Percentiles rank a stretch among this genome's conserved stretches.
phyloP scores from a whole-genome alignment of 371 early-diverging fungal species.

The Catenaria anguillulae region DNA sequence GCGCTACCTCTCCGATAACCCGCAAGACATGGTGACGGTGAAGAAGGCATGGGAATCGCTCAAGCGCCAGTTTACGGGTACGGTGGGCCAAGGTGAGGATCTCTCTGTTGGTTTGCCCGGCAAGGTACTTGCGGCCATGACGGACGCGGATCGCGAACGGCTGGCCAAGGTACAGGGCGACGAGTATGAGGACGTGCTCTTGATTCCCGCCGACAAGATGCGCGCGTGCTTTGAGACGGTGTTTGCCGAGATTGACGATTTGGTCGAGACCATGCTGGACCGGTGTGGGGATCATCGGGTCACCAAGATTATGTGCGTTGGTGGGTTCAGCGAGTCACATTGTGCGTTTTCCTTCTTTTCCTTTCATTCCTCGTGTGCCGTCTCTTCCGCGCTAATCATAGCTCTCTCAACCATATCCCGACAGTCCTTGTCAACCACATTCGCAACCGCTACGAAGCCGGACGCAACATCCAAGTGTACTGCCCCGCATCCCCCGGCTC shows the following conservation, averaged over 20 bases:
- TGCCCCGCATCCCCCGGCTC: neutral
- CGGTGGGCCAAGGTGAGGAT: neutral
- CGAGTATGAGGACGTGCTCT: slow-evolving; percentile 3
- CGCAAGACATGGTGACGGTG: neutral
- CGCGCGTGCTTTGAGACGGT: slow-evolving; percentile 10
- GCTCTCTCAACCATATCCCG: too few species aligned
- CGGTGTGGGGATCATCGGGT: neutral
- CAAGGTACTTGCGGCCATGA: neutral
- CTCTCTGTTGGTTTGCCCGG: neutral
- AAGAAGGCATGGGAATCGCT: neutral
- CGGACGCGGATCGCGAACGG: neutral
- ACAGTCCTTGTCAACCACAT: neutral
- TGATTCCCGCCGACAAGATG: slow-evolving; percentile 7
- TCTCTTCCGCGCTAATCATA: too few species aligned
- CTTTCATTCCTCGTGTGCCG: too few species aligned
- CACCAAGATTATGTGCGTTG: slow-evolving; percentile 1
- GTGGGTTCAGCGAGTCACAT: neutral
- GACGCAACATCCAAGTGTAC: neutral
- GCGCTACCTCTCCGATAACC: neutral
- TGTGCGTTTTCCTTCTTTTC: too few species aligned
- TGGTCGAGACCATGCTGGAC: slow-evolving; percentile 9
- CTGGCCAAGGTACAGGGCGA: slow-evolving; percentile 6
- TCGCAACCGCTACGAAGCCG: neutral
- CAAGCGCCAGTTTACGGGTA: neutral
- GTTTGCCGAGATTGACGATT: slow-evolving; percentile 2